These are phyloP conservation scores for Periglandula ipomoeae DNA, from an alignment of 2,329 filamentous ascomycete species.

Conservation along the genomic window DNA sequence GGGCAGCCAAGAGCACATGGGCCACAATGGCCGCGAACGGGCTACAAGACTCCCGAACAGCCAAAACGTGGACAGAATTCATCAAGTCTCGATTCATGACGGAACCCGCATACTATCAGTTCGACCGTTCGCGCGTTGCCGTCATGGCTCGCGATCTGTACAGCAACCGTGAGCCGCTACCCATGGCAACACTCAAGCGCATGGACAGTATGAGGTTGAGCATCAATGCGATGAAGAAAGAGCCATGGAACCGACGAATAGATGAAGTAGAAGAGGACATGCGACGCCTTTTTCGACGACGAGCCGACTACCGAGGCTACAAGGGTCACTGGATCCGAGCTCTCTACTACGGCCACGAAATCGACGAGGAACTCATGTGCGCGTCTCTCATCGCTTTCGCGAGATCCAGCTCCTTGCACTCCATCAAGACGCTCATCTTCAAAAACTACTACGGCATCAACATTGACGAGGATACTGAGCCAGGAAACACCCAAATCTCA, in stretches of 20 bases:
- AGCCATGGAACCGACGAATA: slow-evolving; percentile 22
- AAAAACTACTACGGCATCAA: slow-evolving; percentile 21
- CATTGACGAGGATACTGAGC: slow-evolving; percentile 11
- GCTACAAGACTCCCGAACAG: slow-evolving; percentile 21
- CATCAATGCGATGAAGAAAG: slow-evolving; percentile 15
- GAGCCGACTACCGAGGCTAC: slow-evolving; percentile 17
- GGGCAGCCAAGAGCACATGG: slow-evolving; percentile 27
- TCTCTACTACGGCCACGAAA: slow-evolving; percentile 16
- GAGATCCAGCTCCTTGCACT: slow-evolving; percentile 25
- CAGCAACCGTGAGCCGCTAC: slow-evolving; percentile 10
- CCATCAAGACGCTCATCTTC: slow-evolving; percentile 26
- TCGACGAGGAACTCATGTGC: slow-evolving; percentile 32
- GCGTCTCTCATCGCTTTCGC: slow-evolving; percentile 32
- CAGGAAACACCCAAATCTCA: slow-evolving; percentile 15
- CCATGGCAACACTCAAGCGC: slow-evolving; percentile 13
- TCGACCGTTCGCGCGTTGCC: slow-evolving; percentile 31
- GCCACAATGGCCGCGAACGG: slow-evolving; percentile 18
- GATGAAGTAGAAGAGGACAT: slow-evolving; percentile 16
- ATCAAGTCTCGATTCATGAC: slow-evolving; percentile 38
- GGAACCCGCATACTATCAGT: slow-evolving; percentile 36
- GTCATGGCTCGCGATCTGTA: slow-evolving; percentile 31
- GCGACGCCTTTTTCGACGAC: slow-evolving; percentile 17
- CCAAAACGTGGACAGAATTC: slow-evolving; percentile 34
- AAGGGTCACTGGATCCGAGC: slow-evolving; percentile 20
- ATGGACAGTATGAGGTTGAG: slow-evolving; percentile 23